Conservation (phyloP, 2,329 filamentous ascomycete species). For the Sporothrix euskadiensis region DNA sequence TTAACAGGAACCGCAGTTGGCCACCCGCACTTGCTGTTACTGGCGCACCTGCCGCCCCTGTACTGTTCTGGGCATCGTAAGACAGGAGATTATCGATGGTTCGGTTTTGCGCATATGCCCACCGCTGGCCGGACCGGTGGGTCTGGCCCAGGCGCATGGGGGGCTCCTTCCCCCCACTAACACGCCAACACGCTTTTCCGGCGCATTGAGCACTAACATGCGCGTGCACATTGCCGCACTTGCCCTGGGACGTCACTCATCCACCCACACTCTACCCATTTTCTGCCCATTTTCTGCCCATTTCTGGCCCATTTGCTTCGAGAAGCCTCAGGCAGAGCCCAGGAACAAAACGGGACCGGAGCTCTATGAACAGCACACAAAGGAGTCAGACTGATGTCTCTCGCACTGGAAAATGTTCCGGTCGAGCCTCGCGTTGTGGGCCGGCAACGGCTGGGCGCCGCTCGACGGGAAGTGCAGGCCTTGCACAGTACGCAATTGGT, state of each 20-base stretch:
- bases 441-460: constrained; percentile 11
- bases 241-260: neutral
- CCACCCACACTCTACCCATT: neutral
- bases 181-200: neutral
- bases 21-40: constrained; percentile 2
- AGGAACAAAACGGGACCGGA: constrained; percentile 19
- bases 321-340: neutral
- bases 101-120: constrained; percentile 30
- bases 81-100: constrained; percentile 27
- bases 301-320: neutral
- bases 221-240: neutral
- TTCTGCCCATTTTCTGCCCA: no score
- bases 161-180: neutral
- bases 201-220: neutral
- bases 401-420: constrained; percentile 18
- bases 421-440: constrained; percentile 12
- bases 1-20: neutral
- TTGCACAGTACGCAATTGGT: neutral
- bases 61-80: constrained; percentile 28
- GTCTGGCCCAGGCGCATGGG: constrained; percentile 22
- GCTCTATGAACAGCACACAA: constrained; percentile 9
- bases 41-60: neutral
- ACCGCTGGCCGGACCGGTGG: constrained; percentile 21
- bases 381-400: constrained; percentile 4
- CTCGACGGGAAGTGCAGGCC: constrained; percentile 21